Evolutionary conservation across 345 rosid genomes (phyloP).

Genomic region (Garcia nutans): DNA sequence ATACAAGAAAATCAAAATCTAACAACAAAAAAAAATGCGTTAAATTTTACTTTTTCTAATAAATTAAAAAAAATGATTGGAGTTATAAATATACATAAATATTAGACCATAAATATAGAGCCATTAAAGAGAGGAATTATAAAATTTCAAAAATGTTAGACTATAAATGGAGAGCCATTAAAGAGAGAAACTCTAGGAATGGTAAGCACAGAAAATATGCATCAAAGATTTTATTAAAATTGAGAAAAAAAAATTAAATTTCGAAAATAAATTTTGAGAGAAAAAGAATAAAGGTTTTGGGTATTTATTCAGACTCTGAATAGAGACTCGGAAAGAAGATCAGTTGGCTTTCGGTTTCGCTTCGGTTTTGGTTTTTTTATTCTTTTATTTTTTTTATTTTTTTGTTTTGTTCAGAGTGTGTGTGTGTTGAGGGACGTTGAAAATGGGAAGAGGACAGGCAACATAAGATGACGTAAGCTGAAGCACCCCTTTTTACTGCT

Average conservation of each 20-base stretch:
- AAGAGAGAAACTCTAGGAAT: not conserved
- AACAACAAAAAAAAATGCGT: not conserved
- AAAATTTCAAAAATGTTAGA: not conserved
- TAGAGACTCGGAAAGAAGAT: not conserved
- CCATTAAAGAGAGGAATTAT: not conserved
- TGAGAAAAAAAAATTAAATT: no score
- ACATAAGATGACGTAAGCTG: constrained; percentile 6
- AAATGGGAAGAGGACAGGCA: constrained; percentile 1
- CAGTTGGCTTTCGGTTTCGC: constrained; percentile 6
- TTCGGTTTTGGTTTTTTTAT: not conserved
- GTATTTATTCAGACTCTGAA: not conserved
- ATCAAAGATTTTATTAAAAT: not conserved
- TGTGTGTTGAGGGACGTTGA: not conserved
- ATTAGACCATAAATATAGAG: constrained; percentile 1
- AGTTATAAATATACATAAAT: not conserved
- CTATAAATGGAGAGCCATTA: not conserved
- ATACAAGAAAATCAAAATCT: not conserved
- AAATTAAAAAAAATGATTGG: not conserved
- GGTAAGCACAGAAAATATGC: not conserved
- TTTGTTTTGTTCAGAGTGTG: not conserved
- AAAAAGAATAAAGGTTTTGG: constrained; percentile 19
- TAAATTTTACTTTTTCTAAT: no score
- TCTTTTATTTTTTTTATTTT: not conserved
- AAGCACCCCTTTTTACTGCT: no score
- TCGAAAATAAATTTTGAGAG: not conserved